Percentiles rank a stretch among this genome's conserved stretches.
Conservation (phyloP, 805 yeast genomes). For the Candida nemodendra region DNA sequence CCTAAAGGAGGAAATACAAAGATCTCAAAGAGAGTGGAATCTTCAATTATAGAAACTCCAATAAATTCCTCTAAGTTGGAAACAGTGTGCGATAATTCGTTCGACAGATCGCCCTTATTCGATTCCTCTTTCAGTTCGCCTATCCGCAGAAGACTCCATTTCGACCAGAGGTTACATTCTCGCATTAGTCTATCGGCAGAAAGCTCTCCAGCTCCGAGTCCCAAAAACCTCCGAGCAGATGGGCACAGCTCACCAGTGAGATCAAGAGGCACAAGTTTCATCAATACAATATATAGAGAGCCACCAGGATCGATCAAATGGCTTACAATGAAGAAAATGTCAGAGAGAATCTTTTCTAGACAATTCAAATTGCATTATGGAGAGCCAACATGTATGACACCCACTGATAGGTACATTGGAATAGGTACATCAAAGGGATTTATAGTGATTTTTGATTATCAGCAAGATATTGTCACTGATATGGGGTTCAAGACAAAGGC, state of each 20-base stretch:
- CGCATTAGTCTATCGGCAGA: slow-evolving; percentile 14
- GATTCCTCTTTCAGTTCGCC: neutral
- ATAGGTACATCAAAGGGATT: slow-evolving; percentile 72
- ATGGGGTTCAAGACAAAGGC: slow-evolving; percentile 34
- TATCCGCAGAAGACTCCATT: slow-evolving; percentile 6
- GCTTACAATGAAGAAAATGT: slow-evolving; percentile 28
- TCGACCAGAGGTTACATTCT: slow-evolving; percentile 23
- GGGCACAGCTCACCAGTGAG: slow-evolving; percentile 1
- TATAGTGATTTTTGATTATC: slow-evolving; percentile 64
- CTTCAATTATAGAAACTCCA: too few species aligned
- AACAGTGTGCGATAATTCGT: too few species aligned
- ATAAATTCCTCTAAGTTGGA: too few species aligned
- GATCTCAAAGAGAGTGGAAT: too few species aligned
- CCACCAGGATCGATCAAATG: slow-evolving; percentile 26
- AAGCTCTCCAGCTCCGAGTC: neutral
- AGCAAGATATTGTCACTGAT: slow-evolving; percentile 53
- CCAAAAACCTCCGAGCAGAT: neutral
- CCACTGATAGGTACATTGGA: slow-evolving; percentile 45
- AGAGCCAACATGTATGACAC: slow-evolving; percentile 44
- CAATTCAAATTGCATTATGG: slow-evolving; percentile 41
- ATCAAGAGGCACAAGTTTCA: slow-evolving; percentile 8
- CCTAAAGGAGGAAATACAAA: too few species aligned
- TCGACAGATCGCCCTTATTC: neutral
- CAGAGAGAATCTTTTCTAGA: slow-evolving; percentile 19
- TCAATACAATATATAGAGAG: slow-evolving; percentile 6